These are phyloP conservation scores for Zoysia japonica DNA, from an alignment of 176 grass and related monocot species.

Conservation along the genomic window DNA sequence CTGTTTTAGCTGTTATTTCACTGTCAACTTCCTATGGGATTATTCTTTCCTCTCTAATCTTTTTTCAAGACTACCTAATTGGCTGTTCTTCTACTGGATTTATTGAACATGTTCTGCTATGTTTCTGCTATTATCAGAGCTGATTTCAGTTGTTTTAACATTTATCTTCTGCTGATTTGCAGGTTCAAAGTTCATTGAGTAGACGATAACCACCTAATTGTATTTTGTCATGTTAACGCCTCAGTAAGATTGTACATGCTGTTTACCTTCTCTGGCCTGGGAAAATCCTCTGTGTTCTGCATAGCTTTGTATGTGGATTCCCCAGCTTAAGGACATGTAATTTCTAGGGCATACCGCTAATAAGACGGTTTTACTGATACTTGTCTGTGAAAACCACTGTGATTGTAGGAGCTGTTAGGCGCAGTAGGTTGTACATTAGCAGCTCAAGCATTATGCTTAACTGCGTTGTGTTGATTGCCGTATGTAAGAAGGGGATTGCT, in stretches of 20 bases:
- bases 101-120: constrained; percentile 15
- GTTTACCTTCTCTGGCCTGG: constrained; percentile 39
- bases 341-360: constrained; percentile 35
- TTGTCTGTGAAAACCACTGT: constrained; percentile 11
- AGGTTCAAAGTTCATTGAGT: constrained; percentile 30
- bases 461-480: constrained; percentile 30
- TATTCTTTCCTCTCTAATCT: neutral
- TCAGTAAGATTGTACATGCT: constrained; percentile 38
- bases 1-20: neutral
- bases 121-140: neutral
- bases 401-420: constrained; percentile 29
- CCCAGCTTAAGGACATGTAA: constrained; percentile 23
- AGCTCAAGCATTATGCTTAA: constrained; percentile 37
- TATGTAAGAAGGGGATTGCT: constrained; percentile 41
- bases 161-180: constrained; percentile 31
- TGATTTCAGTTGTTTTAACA: constrained; percentile 21
- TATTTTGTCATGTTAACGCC: constrained; percentile 43
- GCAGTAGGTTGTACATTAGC: constrained; percentile 57
- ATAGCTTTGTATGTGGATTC: constrained; percentile 39
- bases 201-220: constrained; percentile 39
- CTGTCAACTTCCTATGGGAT: neutral
- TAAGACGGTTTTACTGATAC: constrained; percentile 31
- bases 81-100: constrained; percentile 17
- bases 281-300: constrained; percentile 15
- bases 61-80: neutral